Conservation (phyloP, 177 flowering plant genomes). For the Vitis hybrid region DNA sequence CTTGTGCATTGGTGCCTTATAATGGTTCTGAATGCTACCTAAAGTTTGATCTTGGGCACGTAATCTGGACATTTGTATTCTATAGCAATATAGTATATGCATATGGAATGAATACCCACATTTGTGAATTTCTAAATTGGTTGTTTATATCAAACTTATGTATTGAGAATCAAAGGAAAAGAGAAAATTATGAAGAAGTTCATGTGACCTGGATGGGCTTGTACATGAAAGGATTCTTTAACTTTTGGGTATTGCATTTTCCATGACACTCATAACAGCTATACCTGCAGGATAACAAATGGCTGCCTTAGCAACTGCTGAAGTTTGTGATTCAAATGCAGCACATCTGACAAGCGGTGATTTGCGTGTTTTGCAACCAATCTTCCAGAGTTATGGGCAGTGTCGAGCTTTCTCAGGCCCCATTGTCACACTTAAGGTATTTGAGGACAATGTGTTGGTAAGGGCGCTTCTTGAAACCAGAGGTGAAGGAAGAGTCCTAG, state of each 20-base stretch:
- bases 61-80: no score
- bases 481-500: constrained; percentile 66
- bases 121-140: no score
- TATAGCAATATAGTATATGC: no score
- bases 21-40: no score
- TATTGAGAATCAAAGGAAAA: no score
- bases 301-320: constrained; percentile 56
- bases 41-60: no score
- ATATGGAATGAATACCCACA: no score
- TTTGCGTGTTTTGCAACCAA: constrained; percentile 51
- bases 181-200: no score
- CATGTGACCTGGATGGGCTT: no score
- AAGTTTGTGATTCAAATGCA: constrained; percentile 51
- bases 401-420: constrained; percentile 52
- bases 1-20: no score
- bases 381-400: constrained; percentile 53
- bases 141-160: no score
- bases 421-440: constrained; percentile 52
- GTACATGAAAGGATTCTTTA: no score
- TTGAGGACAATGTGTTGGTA: constrained; percentile 69
- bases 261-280: neutral
- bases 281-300: constrained; percentile 23
- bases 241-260: neutral
- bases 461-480: constrained; percentile 47
- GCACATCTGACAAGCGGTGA: constrained; percentile 40